Conservation (phyloP, 805 yeast species). For the Teunomyces atbi region DNA sequence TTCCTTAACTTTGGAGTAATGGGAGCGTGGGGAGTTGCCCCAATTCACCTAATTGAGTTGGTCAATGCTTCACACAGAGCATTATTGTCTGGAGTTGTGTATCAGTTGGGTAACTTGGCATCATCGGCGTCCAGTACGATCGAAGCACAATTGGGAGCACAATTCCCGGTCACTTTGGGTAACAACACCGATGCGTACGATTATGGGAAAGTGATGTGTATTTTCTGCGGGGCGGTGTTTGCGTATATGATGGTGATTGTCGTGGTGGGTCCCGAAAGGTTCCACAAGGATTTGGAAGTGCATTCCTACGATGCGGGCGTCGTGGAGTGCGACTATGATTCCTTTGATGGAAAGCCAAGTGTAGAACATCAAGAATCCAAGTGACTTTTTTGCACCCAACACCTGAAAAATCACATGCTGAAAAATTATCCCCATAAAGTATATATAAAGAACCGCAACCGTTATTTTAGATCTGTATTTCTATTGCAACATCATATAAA, state of each 20-base stretch:
- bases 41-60: constrained; percentile 63
- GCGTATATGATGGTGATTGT: constrained; percentile 47
- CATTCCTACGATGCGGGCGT: not conserved
- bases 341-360: not conserved
- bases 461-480: not conserved
- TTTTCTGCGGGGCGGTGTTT: constrained; percentile 65
- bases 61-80: constrained; percentile 54
- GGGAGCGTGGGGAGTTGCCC: constrained; percentile 75
- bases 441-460: not conserved
- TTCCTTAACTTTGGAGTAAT: constrained; percentile 65
- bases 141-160: constrained; percentile 59
- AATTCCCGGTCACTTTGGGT: constrained; percentile 48
- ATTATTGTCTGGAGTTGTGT: constrained; percentile 58
- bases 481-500: not conserved
- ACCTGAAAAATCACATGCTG: constrained; percentile 7
- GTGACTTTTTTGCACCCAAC: constrained; percentile 2
- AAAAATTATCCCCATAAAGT: too few species aligned
- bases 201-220: constrained; percentile 71
- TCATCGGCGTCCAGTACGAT: constrained; percentile 71
- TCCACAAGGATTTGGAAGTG: constrained; percentile 31
- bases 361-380: not conserved
- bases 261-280: constrained; percentile 58
- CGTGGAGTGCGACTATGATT: not conserved
- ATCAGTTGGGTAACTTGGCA: constrained; percentile 72
- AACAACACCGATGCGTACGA: constrained; percentile 33